Evolutionary conservation across 805 yeast species (phyloP).

Genomic region (Suhomyces xylopsoci): DNA sequence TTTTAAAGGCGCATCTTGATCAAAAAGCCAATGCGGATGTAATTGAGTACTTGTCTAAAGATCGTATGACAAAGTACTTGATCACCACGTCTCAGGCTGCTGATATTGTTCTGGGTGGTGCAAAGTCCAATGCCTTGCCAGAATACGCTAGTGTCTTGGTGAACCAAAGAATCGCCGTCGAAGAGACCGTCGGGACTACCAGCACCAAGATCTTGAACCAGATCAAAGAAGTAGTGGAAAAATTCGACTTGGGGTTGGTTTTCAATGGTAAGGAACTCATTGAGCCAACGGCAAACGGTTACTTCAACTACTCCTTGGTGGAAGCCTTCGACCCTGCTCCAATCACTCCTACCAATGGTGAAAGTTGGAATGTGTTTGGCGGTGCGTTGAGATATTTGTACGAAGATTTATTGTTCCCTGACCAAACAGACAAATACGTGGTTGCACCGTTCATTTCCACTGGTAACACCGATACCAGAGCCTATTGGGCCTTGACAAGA

Average conservation of each 20-base stretch:
- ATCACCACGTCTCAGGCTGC: slow-evolving; percentile 49
- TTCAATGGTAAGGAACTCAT: slow-evolving; percentile 23
- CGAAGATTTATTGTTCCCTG: slow-evolving; percentile 31
- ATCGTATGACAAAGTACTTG: slow-evolving; percentile 29
- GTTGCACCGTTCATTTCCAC: slow-evolving; percentile 34
- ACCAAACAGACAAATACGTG: slow-evolving; percentile 21
- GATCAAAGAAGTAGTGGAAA: slow-evolving; percentile 30
- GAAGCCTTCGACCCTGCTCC: slow-evolving; percentile 38
- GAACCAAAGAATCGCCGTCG: slow-evolving; percentile 48
- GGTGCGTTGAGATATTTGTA: slow-evolving; percentile 37
- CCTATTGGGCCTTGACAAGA: slow-evolving; percentile 39
- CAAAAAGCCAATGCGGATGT: slow-evolving; percentile 35
- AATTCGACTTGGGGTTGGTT: slow-evolving; percentile 35
- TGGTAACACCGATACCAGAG: slow-evolving; percentile 42
- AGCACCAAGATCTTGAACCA: slow-evolving; percentile 30
- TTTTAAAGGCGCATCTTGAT: slow-evolving; percentile 37
- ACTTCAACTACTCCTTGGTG: slow-evolving; percentile 26
- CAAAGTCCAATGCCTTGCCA: slow-evolving; percentile 50
- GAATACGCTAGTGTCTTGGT: slow-evolving; percentile 43
- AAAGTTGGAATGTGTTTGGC: slow-evolving; percentile 33
- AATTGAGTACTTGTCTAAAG: slow-evolving; percentile 26
- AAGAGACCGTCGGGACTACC: slow-evolving; percentile 34
- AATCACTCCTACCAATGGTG: slow-evolving; percentile 30
- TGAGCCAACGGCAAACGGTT: slow-evolving; percentile 26
- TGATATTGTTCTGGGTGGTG: slow-evolving; percentile 48